These are phyloP conservation scores for Yarrowia sp. DNA, from an alignment of 805 yeast species.

Conservation along the genomic window DNA sequence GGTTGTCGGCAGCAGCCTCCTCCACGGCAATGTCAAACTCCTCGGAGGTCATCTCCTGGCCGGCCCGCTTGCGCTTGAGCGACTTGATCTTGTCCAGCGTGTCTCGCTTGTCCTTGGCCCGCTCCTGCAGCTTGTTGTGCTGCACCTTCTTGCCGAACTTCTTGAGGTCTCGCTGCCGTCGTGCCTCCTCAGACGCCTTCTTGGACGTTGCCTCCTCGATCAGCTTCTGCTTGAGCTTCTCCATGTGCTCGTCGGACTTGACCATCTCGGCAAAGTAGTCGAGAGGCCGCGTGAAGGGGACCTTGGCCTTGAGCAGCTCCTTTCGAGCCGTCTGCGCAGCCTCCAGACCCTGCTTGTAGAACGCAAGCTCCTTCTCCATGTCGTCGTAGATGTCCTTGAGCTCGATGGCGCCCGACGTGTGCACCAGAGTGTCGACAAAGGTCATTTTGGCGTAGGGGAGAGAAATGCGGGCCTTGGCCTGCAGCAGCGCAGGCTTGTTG, in stretches of 20 bases:
- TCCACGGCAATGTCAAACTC: constrained; percentile 90
- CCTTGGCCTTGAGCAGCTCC: constrained; percentile 58
- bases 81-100: constrained; percentile 85
- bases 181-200: constrained; percentile 89
- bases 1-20: constrained; percentile 70
- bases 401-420: constrained; percentile 65
- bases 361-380: constrained; percentile 91
- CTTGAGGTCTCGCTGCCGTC: constrained; percentile 90
- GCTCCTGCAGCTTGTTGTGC: constrained; percentile 85
- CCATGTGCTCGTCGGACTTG: constrained; percentile 98
- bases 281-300: constrained; percentile 87
- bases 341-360: constrained; percentile 88
- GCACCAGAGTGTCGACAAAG: constrained; percentile 61
- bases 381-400: constrained; percentile 86
- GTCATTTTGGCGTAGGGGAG: constrained; percentile 61
- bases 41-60: constrained; percentile 66
- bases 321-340: constrained; percentile 76
- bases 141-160: constrained; percentile 98
- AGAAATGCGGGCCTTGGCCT: constrained; percentile 36
- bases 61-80: constrained; percentile 83
- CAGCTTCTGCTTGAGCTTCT: constrained; percentile 76
- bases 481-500: constrained; percentile 67
- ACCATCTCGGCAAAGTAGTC: constrained; percentile 99
- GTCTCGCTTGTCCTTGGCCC: constrained; percentile 90
- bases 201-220: constrained; percentile 66